Percentiles rank a stretch among this genome's conserved stretches.
Evolutionary conservation across 352 stramenopile genomes (phyloP).

Genomic region (Halophytophthora batemanensis): DNA sequence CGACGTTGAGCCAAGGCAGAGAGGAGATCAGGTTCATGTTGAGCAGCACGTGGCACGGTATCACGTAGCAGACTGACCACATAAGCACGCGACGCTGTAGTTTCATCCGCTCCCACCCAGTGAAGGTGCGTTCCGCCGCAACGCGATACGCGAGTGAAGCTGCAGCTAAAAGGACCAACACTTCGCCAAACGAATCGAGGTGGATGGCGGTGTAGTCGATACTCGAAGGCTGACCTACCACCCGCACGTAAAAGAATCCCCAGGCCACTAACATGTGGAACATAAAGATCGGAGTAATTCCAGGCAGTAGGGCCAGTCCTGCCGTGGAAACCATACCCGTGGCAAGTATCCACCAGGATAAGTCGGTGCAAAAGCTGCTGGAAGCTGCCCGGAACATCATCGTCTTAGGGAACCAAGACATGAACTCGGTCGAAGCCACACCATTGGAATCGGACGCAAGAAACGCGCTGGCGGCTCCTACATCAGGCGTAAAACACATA

Average conservation of each 20-base stretch:
- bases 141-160: constrained; percentile 41
- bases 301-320: constrained; percentile 53
- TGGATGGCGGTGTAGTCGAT: constrained; percentile 56
- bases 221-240: constrained; percentile 57
- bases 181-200: constrained; percentile 50
- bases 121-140: constrained; percentile 43
- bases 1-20: constrained; percentile 70
- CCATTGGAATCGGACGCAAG: constrained; percentile 40
- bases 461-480: constrained; percentile 50
- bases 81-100: constrained; percentile 37
- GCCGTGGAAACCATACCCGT: constrained; percentile 30
- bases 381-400: constrained; percentile 61
- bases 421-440: constrained; percentile 45
- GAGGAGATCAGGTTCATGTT: constrained; percentile 77
- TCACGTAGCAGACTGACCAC: constrained; percentile 61
- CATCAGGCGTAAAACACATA: not conserved
- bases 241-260: constrained; percentile 72
- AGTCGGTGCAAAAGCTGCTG: constrained; percentile 60
- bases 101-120: constrained; percentile 29
- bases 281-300: constrained; percentile 34
- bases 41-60: constrained; percentile 68
- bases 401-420: constrained; percentile 82
- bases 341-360: constrained; percentile 70
- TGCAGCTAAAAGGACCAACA: constrained; percentile 62
- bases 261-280: constrained; percentile 55